phyloP scores from a whole-genome alignment of 2,329 filamentous ascomycete species.

The Gremmenia infestans region DNA sequence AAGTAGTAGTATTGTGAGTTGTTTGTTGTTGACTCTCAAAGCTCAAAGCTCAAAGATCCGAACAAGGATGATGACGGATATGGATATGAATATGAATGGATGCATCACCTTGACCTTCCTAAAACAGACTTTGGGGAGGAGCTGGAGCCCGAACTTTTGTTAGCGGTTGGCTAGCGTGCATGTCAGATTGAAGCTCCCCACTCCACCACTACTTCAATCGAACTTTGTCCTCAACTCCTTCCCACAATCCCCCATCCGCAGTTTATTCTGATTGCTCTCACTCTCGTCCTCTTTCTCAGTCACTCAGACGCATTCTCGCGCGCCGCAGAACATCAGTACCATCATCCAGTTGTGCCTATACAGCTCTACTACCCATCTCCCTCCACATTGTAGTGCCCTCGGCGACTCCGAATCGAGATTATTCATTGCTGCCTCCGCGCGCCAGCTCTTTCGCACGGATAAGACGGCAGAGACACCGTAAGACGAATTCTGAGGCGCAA shows the following conservation, averaged over 20 bases:
- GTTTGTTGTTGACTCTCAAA: too few relatives aligned
- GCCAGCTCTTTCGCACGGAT: constrained; percentile 1
- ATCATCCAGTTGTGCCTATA: neutral
- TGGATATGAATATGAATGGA: too few relatives aligned
- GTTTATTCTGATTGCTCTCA: too few relatives aligned
- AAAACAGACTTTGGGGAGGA: neutral
- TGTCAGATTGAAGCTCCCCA: too few relatives aligned
- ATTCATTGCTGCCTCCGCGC: neutral
- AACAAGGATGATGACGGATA: too few relatives aligned
- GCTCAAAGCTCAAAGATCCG: too few relatives aligned
- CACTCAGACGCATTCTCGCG: neutral
- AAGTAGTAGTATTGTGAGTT: too few relatives aligned
- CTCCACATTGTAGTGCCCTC: neutral
- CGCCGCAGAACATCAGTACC: neutral
- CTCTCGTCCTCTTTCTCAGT: neutral
- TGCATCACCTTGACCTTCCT: neutral
- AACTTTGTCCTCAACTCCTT: neutral
- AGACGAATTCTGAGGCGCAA: neutral
- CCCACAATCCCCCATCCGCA: too few relatives aligned
- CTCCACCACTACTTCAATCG: neutral
- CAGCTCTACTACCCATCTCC: neutral
- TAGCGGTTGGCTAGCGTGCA: neutral
- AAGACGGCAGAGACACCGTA: constrained; percentile 3
- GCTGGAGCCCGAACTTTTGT: neutral
- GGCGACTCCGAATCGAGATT: too few relatives aligned